Evolutionary conservation across 768 basidiomycete species (phyloP).

Genomic region (Phylloporus rhodoxanthus): DNA sequence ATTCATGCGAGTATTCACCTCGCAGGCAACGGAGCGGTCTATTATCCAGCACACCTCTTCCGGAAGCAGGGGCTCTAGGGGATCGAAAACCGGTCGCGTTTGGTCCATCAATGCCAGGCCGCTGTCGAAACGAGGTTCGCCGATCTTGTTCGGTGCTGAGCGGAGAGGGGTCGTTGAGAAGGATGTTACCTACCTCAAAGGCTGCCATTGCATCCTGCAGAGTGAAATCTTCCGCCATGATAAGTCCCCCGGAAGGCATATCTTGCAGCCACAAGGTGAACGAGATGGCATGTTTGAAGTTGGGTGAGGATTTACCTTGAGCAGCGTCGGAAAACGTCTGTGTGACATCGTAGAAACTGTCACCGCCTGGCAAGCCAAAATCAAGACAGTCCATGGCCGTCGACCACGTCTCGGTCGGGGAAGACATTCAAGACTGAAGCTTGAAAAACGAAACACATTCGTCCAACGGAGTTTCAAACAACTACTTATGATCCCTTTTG

Average conservation of each 20-base stretch:
- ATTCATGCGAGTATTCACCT: constrained; percentile 46
- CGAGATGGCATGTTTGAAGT: neutral
- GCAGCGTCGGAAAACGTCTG: constrained; percentile 54
- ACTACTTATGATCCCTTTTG: constrained; percentile 13
- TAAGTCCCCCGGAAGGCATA: constrained; percentile 55
- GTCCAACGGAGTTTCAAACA: constrained; percentile 29
- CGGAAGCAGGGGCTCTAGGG: constrained; percentile 56
- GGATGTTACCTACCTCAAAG: constrained; percentile 56
- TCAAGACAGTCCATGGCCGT: constrained; percentile 17
- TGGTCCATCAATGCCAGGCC: constrained; percentile 52
- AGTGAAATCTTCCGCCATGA: constrained; percentile 65
- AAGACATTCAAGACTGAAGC: constrained; percentile 4
- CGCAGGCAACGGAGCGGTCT: constrained; percentile 69
- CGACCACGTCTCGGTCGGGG: constrained; percentile 4
- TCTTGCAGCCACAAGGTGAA: constrained; percentile 35
- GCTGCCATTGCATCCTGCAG: constrained; percentile 92
- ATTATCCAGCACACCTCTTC: constrained; percentile 87
- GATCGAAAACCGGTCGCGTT: constrained; percentile 50
- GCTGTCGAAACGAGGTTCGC: constrained; percentile 85
- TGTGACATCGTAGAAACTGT: constrained; percentile 61
- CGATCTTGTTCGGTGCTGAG: constrained; percentile 51
- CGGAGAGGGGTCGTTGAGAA: constrained; percentile 7
- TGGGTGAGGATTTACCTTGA: constrained; percentile 40
- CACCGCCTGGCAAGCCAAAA: constrained; percentile 45
- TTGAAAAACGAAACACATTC: neutral